These are phyloP conservation scores for Oryza australiensis DNA, from an alignment of 176 grass and related monocot species.

Conservation along the genomic window DNA sequence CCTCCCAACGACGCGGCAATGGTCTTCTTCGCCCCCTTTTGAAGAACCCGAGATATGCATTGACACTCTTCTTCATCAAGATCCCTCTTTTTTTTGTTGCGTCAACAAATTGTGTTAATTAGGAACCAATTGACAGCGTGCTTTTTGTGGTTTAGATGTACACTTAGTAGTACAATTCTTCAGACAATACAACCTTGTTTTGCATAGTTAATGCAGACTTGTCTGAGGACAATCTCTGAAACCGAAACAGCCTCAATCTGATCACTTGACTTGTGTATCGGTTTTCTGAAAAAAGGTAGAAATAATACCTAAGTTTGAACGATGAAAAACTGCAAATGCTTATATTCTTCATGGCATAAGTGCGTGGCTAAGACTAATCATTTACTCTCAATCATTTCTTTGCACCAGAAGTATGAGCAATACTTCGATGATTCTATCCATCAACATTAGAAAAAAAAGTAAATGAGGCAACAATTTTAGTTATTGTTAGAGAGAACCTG, in stretches of 20 bases:
- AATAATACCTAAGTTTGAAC: background rate
- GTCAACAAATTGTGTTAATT: background rate
- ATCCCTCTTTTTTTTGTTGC: background rate
- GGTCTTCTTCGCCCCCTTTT: slow-evolving; percentile 3
- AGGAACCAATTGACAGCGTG: too few relatives aligned
- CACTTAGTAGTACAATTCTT: background rate
- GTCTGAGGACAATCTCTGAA: background rate
- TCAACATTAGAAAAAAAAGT: background rate
- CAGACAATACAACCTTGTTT: background rate
- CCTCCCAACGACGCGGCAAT: background rate
- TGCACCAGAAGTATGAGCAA: background rate
- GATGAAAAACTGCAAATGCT: background rate
- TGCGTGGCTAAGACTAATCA: background rate
- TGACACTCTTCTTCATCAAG: background rate
- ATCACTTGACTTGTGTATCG: slow-evolving; percentile 1
- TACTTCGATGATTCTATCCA: background rate
- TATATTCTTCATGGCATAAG: background rate
- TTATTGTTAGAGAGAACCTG: background rate
- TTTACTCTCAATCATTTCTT: background rate
- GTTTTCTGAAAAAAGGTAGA: slow-evolving; percentile 1
- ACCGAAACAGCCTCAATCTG: background rate
- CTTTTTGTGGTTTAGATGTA: too few relatives aligned
- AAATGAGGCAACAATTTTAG: background rate
- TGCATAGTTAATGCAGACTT: background rate
- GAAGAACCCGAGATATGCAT: slow-evolving; percentile 22